phyloP scores from a whole-genome alignment of 1,139 yeast genomes.

The Pichia sp. region DNA sequence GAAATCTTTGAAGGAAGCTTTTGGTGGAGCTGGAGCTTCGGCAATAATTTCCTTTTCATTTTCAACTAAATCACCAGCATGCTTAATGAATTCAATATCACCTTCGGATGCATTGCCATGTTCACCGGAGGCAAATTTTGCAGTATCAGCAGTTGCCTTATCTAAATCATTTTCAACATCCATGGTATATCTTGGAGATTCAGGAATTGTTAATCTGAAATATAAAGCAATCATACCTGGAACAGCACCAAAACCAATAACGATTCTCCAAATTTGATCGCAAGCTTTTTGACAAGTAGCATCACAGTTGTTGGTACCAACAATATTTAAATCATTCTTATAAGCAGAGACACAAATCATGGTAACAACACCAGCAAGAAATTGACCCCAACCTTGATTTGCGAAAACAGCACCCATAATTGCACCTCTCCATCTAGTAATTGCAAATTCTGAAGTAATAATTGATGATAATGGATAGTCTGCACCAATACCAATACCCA shows the following conservation, averaged over 20 bases:
- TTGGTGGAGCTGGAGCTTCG: conserved; percentile 38
- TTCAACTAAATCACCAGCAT: conserved; percentile 30
- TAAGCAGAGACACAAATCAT: conserved; percentile 66
- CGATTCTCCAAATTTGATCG: conserved; percentile 92
- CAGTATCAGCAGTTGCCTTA: conserved; percentile 55
- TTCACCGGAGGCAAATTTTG: conserved; percentile 41
- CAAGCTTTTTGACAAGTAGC: conserved; percentile 59
- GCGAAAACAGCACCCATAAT: conserved; percentile 92
- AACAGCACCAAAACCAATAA: conserved; percentile 82
- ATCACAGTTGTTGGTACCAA: conserved; percentile 51
- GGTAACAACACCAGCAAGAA: conserved; percentile 76
- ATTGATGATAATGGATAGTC: conserved; percentile 96
- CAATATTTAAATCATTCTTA: conserved; percentile 51
- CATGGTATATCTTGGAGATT: conserved; percentile 82
- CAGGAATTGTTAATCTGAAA: conserved; percentile 89
- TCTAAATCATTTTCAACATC: conserved; percentile 58
- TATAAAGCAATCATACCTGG: conserved; percentile 81
- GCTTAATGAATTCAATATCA: conserved; percentile 22
- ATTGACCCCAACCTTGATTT: conserved; percentile 90
- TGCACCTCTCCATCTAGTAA: conserved; percentile 95
- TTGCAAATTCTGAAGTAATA: conserved; percentile 81
- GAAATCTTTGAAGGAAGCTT: conserved; percentile 58
- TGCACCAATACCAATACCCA: conserved; percentile 99
- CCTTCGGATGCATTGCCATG: conserved; percentile 40
- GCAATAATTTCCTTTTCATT: conserved; percentile 29